Percentiles rank a stretch among this genome's conserved stretches.
These are phyloP conservation scores for Phytophthora tubulina DNA, from an alignment of 352 stramenopile species.

Conservation along the genomic window DNA sequence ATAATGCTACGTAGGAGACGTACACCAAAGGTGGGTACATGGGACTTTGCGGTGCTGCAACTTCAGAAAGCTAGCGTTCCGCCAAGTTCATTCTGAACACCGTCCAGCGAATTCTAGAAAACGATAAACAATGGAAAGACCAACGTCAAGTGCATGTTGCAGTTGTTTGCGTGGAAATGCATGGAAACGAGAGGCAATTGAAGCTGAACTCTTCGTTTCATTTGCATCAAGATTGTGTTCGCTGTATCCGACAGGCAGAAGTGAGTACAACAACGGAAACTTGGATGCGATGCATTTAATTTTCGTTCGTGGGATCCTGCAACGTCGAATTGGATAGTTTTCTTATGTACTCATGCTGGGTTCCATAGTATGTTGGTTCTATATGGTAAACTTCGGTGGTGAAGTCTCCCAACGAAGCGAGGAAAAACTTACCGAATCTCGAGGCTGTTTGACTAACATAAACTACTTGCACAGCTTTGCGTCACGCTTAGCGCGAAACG, in stretches of 20 bases:
- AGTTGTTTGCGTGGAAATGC: slow-evolving; percentile 13
- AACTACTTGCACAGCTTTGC: too few species aligned
- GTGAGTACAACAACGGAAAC: neutral
- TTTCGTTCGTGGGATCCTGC: neutral
- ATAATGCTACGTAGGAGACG: neutral
- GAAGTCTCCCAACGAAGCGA: too few species aligned
- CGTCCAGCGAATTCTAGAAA: slow-evolving; percentile 9
- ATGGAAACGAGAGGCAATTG: neutral
- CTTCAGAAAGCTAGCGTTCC: slow-evolving; percentile 21
- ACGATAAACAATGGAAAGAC: neutral
- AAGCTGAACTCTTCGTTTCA: slow-evolving; percentile 28
- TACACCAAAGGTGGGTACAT: neutral
- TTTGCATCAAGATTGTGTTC: slow-evolving; percentile 2
- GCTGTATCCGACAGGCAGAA: neutral
- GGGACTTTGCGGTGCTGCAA: slow-evolving; percentile 21
- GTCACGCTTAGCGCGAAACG: too few species aligned
- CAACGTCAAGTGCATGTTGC: slow-evolving; percentile 23
- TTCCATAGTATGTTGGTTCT: too few species aligned
- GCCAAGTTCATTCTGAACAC: slow-evolving; percentile 9
- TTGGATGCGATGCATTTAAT: neutral
- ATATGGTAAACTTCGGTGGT: neutral
- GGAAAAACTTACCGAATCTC: too few species aligned
- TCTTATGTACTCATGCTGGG: too few species aligned
- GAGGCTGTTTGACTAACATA: too few species aligned
- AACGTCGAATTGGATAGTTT: neutral